Percentiles rank a stretch among this genome's conserved stretches.
Conservation (phyloP, 2,329 filamentous ascomycete species). For the Periconia macrospinosa region DNA sequence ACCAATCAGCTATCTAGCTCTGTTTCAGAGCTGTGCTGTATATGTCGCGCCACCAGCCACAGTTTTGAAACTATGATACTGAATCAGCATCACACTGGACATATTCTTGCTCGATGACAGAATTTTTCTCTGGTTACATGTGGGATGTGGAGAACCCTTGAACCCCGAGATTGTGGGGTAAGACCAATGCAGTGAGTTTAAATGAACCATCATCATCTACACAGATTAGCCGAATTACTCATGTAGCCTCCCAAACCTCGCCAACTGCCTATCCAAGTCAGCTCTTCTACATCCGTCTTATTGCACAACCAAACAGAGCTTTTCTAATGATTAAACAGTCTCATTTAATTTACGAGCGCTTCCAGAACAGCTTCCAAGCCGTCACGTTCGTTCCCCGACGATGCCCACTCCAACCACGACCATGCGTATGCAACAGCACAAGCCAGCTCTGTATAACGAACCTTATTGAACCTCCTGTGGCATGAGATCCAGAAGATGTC, state of each 20-base stretch:
- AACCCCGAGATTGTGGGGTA: not conserved
- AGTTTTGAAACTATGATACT: not conserved
- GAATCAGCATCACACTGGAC: not conserved
- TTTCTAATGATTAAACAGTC: not conserved
- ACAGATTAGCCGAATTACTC: not conserved
- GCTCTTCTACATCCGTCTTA: not conserved
- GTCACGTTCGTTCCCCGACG: not conserved
- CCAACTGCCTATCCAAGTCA: not conserved
- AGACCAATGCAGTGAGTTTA: not conserved
- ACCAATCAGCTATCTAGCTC: not conserved
- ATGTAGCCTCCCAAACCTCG: not conserved
- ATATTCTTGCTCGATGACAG: no score
- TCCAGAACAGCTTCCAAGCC: not conserved
- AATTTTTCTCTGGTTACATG: not conserved
- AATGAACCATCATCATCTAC: not conserved
- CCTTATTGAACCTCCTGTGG: no score
- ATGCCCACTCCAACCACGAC: not conserved
- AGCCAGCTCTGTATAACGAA: no score
- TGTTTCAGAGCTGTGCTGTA: no score
- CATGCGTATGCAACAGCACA: no score
- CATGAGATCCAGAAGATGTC: no score
- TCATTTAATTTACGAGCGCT: not conserved
- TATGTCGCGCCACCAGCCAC: not conserved
- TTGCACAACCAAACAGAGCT: not conserved
- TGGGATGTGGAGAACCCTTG: not conserved